phyloP scores from a whole-genome alignment of 768 basidiomycete genomes.

The Gelatoporia subvermispora region DNA sequence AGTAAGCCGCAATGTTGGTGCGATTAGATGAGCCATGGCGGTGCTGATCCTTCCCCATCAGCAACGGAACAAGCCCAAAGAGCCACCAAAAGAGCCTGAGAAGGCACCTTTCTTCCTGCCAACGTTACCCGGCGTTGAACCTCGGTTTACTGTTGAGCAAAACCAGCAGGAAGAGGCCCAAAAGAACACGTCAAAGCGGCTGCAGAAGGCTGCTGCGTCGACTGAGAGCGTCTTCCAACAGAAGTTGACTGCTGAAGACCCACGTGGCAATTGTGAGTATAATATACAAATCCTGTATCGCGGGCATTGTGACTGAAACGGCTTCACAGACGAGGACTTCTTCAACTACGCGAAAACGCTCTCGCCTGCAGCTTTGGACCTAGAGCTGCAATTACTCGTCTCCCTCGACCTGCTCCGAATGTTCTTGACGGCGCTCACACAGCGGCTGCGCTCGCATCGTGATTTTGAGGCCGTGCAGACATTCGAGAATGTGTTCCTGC shows the following conservation, averaged over 20 bases:
- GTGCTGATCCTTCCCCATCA: constrained; percentile 23
- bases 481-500: constrained; percentile 77
- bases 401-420: constrained; percentile 54
- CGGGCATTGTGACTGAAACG: neutral
- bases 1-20: constrained; percentile 35
- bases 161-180: constrained; percentile 30
- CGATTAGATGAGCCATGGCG: neutral
- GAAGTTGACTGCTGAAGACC: constrained; percentile 51
- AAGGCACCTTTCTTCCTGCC: constrained; percentile 97
- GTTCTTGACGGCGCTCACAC: constrained; percentile 73
- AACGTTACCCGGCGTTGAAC: constrained; percentile 82
- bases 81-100: constrained; percentile 91
- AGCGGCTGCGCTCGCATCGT: constrained; percentile 67
- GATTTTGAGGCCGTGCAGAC: constrained; percentile 97
- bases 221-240: constrained; percentile 68
- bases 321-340: constrained; percentile 63
- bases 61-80: constrained; percentile 96
- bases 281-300: neutral
- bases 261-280: constrained; percentile 65
- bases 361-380: constrained; percentile 86
- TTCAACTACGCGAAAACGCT: constrained; percentile 82
- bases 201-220: constrained; percentile 47
- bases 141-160: constrained; percentile 64
- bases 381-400: constrained; percentile 80
- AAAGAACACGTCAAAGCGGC: constrained; percentile 42